Evolutionary conservation across 106 monocot species (phyloP), one percentile per base, ranked within the genome.

Genomic region (Acorus gramineus): DNA sequence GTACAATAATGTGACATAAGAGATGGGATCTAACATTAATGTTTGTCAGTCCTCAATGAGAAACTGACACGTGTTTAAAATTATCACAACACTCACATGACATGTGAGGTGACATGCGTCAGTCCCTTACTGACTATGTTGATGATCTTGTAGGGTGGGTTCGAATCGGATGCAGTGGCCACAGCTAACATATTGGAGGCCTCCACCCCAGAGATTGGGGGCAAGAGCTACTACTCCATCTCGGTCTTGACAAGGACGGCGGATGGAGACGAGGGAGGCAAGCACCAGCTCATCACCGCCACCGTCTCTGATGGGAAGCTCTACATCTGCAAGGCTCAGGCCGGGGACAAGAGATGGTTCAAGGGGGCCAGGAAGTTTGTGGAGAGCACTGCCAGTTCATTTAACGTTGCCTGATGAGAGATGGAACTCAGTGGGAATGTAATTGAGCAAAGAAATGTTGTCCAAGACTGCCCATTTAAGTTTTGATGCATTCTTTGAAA

Each of bases 321-420:
- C 46, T 96, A 96, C 78, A 87, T 96, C 62, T 96, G 95, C 85
- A 96, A 96, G 73, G 95, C 78, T 2, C 90, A 96, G 56, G 95
- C 95, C 6, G 95, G 95, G 0, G 95, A 96, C 82, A 96, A 96
- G 90, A 90, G 95, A 72, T 96, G 95, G 95, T 96, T 96, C 80
- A 96, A 96, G 82, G 90, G 95, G n/a, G 85, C 95, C 1, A 96
- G 76, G 85, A 96, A 85, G 82, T 90, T 67, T 57, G 90, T 90
- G 43, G 95, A 96, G 76, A 87, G 64, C 76, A 46, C 95, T 0
- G 56, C 80, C 48, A 79, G 44, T 53, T 96, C 95, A 61, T 96
- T 96, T 90, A 87, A 74, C 53, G 76, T 96, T 66, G 95, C 85
- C 10, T 88, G 67, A 71, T 44, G 7, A 59, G 5, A 58, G 28